Evolutionary conservation across 257 asterid species (phyloP).

Genomic region (Forsythia suspensa): DNA sequence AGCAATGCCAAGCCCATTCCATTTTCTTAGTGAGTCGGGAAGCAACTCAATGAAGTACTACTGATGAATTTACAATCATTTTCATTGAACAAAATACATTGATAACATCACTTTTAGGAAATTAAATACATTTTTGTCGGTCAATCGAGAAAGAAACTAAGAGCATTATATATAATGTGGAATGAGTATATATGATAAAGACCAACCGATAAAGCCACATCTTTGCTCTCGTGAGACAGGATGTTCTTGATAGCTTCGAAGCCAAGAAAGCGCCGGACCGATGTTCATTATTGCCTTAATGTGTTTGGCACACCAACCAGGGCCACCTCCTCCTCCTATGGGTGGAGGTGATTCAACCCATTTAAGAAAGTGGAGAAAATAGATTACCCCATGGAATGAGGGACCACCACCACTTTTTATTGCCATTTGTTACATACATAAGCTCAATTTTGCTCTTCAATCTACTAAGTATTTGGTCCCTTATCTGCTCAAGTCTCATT

Average conservation of each 20-base stretch:
- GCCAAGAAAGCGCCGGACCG: constrained; percentile 82
- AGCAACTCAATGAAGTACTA: too few species aligned
- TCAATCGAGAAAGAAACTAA: neutral
- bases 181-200: neutral
- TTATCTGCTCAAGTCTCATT: constrained; percentile 48
- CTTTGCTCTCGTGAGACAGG: constrained; percentile 85
- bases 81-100: neutral
- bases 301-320: constrained; percentile 83
- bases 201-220: constrained; percentile 75
- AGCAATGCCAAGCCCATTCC: too few species aligned
- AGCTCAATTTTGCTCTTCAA: constrained; percentile 94
- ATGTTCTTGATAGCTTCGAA: constrained; percentile 66
- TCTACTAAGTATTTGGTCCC: constrained; percentile 80
- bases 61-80: neutral
- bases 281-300: constrained; percentile 82
- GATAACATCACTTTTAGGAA: neutral
- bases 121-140: neutral
- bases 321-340: constrained; percentile 85
- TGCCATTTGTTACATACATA: constrained; percentile 66
- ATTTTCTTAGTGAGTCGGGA: too few species aligned
- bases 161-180: neutral
- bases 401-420: constrained; percentile 85
- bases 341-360: constrained; percentile 90
- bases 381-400: constrained; percentile 89
- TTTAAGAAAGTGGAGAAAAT: constrained; percentile 85